Evolutionary conservation across 176 grass and related monocot genomes (phyloP).

Genomic region (Oropetium thomaeum): DNA sequence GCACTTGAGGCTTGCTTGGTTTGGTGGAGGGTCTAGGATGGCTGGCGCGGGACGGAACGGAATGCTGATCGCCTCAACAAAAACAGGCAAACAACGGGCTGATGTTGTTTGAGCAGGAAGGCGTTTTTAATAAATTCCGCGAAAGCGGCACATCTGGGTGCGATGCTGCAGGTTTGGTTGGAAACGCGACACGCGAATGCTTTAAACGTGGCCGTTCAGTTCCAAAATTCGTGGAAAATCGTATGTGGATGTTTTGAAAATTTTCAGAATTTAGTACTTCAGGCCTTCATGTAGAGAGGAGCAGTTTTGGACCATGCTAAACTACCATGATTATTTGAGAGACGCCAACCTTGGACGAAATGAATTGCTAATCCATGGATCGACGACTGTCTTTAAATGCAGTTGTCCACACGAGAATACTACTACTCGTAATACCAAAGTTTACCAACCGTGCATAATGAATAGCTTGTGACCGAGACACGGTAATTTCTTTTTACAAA

Average conservation of each 20-base stretch:
- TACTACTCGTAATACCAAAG: background rate
- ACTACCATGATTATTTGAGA: background rate
- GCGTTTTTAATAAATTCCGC: conserved; percentile 8
- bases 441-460: background rate
- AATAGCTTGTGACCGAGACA: background rate
- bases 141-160: conserved; percentile 14
- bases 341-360: background rate
- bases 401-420: background rate
- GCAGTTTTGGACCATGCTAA: background rate
- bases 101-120: background rate
- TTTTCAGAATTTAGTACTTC: background rate
- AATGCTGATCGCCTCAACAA: conserved; percentile 33
- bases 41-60: conserved; percentile 20
- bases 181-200: conserved; percentile 16
- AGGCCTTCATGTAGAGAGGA: background rate
- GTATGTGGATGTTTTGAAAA: background rate
- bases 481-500: background rate
- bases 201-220: background rate
- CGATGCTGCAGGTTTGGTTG: conserved; percentile 8
- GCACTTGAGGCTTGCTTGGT: conserved; percentile 13
- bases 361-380: background rate
- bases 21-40: conserved; percentile 27
- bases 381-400: background rate
- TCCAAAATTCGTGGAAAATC: background rate
- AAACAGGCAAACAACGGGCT: conserved; percentile 1